Conservation (phyloP, 192 early-diverging fungal genomes). For the Thoreauomyces humboldtii region DNA sequence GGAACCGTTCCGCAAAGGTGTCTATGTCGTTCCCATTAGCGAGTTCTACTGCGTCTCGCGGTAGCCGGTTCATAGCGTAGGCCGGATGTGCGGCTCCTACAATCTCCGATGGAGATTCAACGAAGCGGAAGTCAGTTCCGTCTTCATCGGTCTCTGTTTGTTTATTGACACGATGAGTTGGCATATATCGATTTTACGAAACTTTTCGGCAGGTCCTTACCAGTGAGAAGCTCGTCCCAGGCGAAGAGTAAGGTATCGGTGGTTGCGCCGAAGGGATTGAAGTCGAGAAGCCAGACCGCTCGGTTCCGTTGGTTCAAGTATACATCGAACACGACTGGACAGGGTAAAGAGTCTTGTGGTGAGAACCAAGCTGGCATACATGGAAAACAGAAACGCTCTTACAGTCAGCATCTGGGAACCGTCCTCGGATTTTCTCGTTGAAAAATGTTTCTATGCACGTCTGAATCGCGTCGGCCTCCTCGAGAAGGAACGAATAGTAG, state of each 20-base stretch:
- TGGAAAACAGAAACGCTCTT: too few relatives aligned
- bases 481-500: slow-evolving; percentile 74
- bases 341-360: slow-evolving; percentile 1
- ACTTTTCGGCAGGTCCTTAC: slow-evolving; percentile 7
- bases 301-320: slow-evolving; percentile 67
- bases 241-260: slow-evolving; percentile 82
- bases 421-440: slow-evolving; percentile 54
- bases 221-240: slow-evolving; percentile 72
- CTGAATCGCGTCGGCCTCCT: slow-evolving; percentile 52
- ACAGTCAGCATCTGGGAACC: slow-evolving; percentile 70
- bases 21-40: slow-evolving; percentile 66
- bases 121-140: slow-evolving; percentile 20
- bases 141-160: neutral
- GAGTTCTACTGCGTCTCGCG: slow-evolving; percentile 71
- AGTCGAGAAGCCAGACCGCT: slow-evolving; percentile 79
- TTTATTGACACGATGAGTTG: too few relatives aligned
- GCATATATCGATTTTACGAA: too few relatives aligned
- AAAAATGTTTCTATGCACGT: slow-evolving; percentile 55
- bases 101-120: slow-evolving; percentile 41
- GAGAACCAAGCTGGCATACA: too few relatives aligned
- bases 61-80: slow-evolving; percentile 66
- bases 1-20: slow-evolving; percentile 58
- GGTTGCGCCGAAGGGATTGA: slow-evolving; percentile 79
- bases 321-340: slow-evolving; percentile 85
- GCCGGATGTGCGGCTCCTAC: slow-evolving; percentile 48